Evolutionary conservation across 1,284 basidiomycete genomes (phyloP), one percentile per base, ranked within the genome.

Genomic region (Malassezia furfur): DNA sequence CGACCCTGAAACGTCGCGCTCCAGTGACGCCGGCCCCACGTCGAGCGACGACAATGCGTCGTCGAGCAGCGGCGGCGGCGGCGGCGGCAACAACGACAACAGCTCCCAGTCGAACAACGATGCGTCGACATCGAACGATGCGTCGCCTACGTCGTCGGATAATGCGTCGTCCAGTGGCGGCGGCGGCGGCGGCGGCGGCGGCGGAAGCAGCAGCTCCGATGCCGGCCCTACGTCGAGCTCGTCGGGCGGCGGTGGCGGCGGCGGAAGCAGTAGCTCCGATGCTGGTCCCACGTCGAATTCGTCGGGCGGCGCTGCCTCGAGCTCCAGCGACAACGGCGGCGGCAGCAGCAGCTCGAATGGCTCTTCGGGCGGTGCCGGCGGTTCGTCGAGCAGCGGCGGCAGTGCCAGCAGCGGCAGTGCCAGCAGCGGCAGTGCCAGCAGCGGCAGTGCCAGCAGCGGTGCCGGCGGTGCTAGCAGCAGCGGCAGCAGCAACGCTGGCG

Each of bases 21-120:
- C 46, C 22, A 34, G 17, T 47, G 31, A 47, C 17, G 36, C 44
- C n/a, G 10, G 52, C 28, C 44, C 44, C n/a, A 53, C 51, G 4
- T 25, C 37, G 39, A 28, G 31, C 17, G 22, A 15, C 25, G 21
- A 14, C 37, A 17, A 30, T 10, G 14, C 6, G 14, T 31, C 38
- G 37, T 34, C 39, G 25, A 19, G 32, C 17, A 28, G 40, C 22
- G 40, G 35, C 21, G 34, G 39, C 17, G 22, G 34, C 15, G 25
- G 25, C 11, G 6, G 11, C 15, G 14, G 25, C 8, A 45, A 15
- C 5, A 21, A 19, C 39, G 39, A 41, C 15, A 12, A 19, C 10
- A 41, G 17, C 15, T 41, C 40, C 4, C 11, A 8, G 5, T 28
- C 43, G 14, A 31, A 31, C 22, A 7, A 28, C 7, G 25, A 28